Evolutionary conservation across 2,329 filamentous ascomycete species (phyloP), one percentile per base, ranked within the genome.

Genomic region (Dactylonectria estremocensis): DNA sequence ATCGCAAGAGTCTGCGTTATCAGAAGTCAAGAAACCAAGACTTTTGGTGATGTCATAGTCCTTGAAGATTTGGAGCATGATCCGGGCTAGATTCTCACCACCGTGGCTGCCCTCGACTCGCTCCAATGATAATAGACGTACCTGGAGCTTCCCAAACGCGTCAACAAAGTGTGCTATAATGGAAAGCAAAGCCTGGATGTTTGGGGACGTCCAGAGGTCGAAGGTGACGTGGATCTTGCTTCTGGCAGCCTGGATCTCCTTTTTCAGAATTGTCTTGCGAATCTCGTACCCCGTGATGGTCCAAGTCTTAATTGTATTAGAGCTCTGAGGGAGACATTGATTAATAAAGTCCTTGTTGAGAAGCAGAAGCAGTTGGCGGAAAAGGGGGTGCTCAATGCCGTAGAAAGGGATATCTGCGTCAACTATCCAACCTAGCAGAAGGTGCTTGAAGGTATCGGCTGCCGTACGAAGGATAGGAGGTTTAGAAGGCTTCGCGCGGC

Each of bases 141-240:
- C 24, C 8, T 14, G 16, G 24, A 16, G 16, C 22, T 28, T 24
- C 48, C 24, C 24, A 16, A 28, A n/a, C 22, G 48, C 24, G 48
- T 31, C 22, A 16, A 50, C 14, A 28, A 50, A 50, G 48, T 50
- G 48, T 13, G 22, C 48, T 3, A 50, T 16, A 2, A 50, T 24
- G 14, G 14, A 24, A 4, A 50, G 48, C 16, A 50, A 28, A 24
- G 48, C 8, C 9, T 33, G 24, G 16, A 24, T 24, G 24, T 50
- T 33, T 24, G 48, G 48, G 14, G 48, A 50, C 22, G 48, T n/a
- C 48, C 48, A 50, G 7, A 50, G 48, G 24, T 50, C 48, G 16
- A 50, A 33, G 3, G 48, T 31, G 24, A 50, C 1, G 24, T 50
- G 24, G 24, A 50, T 31, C 22, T n/a, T 24, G 14, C 22, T 28